Base-by-base conservation (phyloP, 805 yeast species). In the Torulaspora quercuum region DNA sequence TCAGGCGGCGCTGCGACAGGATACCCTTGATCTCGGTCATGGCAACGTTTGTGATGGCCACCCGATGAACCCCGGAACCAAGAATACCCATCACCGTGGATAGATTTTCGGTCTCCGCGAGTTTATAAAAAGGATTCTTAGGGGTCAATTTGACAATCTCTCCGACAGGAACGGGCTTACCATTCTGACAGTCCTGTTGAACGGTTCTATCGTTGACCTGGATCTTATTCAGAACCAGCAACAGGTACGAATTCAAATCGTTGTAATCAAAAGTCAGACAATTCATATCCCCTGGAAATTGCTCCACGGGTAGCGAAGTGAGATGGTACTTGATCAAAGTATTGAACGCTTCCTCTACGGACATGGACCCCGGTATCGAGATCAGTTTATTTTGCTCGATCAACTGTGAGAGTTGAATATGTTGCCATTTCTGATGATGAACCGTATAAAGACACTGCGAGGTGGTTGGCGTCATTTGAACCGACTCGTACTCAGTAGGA, bases 1-100 rank as follows among this genome's bases (percentile, higher is more conserved):
- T 75, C 50, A 87, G 68, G 52, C 97, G 76, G 59, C 98, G 79
- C 65, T 90, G 98, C 0, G 96, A 86, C 29, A 92, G 68, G 8
- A 90, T 77, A 40, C 97, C 97, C 2, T 82, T 77, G 33, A 89
- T 78, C 42, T 70, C 69, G 15, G 73, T 68, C 32, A 68, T 62
- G 31, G 68, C 71, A 11, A 65, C 61, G 54, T 77, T 69, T 14
- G 82, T 72, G 38, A 89, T 84, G 7, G 97, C 95, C 13, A 90
- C 77, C 56, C 98, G 73, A 64, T 92, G 98, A 3, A 89, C 95
- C 13, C 98, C 98, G 25, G 84, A 76, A n/a, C 97, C 97, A 44
- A 90, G 68, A 8, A 84, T 78, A 59, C 87, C 94, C 50, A 85
- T 83, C 2, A 86, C 96, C 4, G 76, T 72, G 26, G 80, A 70